phyloP scores from a whole-genome alignment of 1,139 yeast species.

The Diutina scorzettiae region DNA sequence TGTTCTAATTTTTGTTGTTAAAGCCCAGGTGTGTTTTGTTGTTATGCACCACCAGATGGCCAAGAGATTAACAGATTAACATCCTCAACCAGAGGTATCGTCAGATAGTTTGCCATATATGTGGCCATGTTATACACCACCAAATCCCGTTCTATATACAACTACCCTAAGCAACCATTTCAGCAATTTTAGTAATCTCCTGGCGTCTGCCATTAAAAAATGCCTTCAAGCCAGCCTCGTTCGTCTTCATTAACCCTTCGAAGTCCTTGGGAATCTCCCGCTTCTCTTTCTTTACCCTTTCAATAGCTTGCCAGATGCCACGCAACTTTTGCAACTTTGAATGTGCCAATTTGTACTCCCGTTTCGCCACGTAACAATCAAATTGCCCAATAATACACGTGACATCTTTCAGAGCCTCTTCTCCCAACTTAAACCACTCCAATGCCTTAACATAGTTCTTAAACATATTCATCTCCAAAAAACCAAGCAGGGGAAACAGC shows the following conservation, averaged over 20 bases:
- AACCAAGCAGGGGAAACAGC: conserved; percentile 66
- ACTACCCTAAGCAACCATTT: neutral
- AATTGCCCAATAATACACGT: conserved; percentile 67
- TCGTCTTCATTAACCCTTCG: neutral
- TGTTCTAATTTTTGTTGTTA: no score
- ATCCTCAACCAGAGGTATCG: no score
- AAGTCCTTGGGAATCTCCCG: neutral
- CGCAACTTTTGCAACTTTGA: neutral
- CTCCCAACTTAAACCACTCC: conserved; percentile 81
- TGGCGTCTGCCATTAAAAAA: neutral
- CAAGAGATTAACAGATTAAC: no score
- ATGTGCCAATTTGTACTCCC: conserved; percentile 18
- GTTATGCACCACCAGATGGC: no score
- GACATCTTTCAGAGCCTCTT: conserved; percentile 44
- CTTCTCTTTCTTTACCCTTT: neutral
- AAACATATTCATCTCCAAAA: conserved; percentile 61
- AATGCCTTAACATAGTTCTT: conserved; percentile 41
- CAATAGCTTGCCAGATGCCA: neutral
- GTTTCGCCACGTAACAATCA: conserved; percentile 34
- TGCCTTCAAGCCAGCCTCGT: conserved; percentile 2
- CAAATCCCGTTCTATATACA: no score
- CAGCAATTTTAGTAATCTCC: neutral
- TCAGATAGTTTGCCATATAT: no score
- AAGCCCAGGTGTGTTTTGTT: no score
- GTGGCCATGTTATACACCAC: no score